Base-by-base conservation (phyloP, 495 filamentous ascomycete genomes). In the Penicillium ucsense region DNA sequence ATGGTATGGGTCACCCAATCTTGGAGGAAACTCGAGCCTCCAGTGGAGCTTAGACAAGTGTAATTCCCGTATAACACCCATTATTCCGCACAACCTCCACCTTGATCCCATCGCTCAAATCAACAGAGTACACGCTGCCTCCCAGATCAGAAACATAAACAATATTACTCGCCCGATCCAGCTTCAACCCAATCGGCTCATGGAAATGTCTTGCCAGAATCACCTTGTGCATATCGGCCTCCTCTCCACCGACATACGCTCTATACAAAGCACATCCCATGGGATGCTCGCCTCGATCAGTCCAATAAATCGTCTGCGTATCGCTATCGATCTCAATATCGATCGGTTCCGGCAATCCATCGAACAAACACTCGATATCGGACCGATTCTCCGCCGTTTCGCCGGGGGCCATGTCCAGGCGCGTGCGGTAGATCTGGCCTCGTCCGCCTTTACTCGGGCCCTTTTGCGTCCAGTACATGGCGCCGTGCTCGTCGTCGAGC, bases 381-480 rank as follows among this genome's bases (percentile, higher is more conserved):
- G 48, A 47, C 6, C 70, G 57, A 33, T 50, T 55, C 9, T 50
- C 44, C 0, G 63, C 51, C 5, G 57, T 61, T 49, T 62, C 42
- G 2, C 64, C 65, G 6, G 37, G 20, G 0, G 64, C 64, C n/a
- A 65, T 50, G 2, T 68, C 65, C 9, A 78, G 54, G 3, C 57
- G 51, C 0, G 71, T 68, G 20, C 69, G 54, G 57, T 75, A 74
- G 31, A 80, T 75, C 12, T 62, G 60, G 1, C 78, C 75, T 31
- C 64, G 55, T 0, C 50, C 53, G 3, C 54, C 65, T 47, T 79
- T 80, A 27, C 63, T 64, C 4, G 62, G 65, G 0, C 77, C 78
- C 54, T 79, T 80, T 46, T 80, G 78, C 0, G 76, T 74, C 76
- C 76, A 80, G 58, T 76, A 79, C n/a, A 82, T 43, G 29, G 71